Percentiles rank a stretch among this genome's conserved stretches.
Conservation (phyloP, 1,139 yeast species). For the Blastobotrys malaysiensis region DNA sequence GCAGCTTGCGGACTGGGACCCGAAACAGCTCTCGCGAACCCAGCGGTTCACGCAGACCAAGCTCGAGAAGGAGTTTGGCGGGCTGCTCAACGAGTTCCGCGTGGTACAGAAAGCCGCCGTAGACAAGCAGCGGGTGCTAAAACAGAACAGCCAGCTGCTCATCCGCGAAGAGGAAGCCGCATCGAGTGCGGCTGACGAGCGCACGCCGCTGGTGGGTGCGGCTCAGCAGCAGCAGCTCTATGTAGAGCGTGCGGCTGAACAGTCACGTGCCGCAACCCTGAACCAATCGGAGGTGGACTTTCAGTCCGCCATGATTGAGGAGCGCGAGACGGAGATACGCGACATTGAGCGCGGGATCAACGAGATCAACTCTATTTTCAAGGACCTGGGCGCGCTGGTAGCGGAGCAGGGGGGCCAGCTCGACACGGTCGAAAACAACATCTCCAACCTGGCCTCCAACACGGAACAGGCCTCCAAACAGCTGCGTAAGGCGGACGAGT, state of each 20-base stretch:
- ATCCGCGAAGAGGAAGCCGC: slow-evolving; percentile 21
- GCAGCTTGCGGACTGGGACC: slow-evolving; percentile 21
- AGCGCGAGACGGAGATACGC: slow-evolving; percentile 65
- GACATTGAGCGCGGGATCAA: slow-evolving; percentile 71
- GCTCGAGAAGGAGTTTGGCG: slow-evolving; percentile 40
- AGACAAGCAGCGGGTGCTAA: slow-evolving; percentile 27
- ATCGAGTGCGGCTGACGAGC: slow-evolving; percentile 16
- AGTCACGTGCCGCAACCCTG: slow-evolving; percentile 34
- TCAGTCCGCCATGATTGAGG: slow-evolving; percentile 62
- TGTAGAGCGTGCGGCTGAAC: slow-evolving; percentile 37
- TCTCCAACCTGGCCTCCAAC: slow-evolving; percentile 58
- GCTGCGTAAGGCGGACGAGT: slow-evolving; percentile 64
- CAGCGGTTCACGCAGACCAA: slow-evolving; percentile 38
- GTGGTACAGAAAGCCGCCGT: slow-evolving; percentile 33
- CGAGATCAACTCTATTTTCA: slow-evolving; percentile 80
- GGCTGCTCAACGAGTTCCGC: slow-evolving; percentile 38
- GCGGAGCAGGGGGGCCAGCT: slow-evolving; percentile 80
- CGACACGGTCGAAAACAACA: slow-evolving; percentile 77
- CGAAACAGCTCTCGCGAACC: slow-evolving; percentile 17
- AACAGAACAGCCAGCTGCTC: slow-evolving; percentile 13
- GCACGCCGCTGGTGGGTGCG: slow-evolving; percentile 24
- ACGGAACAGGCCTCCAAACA: slow-evolving; percentile 68
- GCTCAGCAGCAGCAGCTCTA: slow-evolving; percentile 27
- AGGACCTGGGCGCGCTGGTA: slow-evolving; percentile 71
- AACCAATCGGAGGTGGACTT: slow-evolving; percentile 68